Evolutionary conservation across 805 yeast species (phyloP).

Genomic region (Candida xiaguanensis): DNA sequence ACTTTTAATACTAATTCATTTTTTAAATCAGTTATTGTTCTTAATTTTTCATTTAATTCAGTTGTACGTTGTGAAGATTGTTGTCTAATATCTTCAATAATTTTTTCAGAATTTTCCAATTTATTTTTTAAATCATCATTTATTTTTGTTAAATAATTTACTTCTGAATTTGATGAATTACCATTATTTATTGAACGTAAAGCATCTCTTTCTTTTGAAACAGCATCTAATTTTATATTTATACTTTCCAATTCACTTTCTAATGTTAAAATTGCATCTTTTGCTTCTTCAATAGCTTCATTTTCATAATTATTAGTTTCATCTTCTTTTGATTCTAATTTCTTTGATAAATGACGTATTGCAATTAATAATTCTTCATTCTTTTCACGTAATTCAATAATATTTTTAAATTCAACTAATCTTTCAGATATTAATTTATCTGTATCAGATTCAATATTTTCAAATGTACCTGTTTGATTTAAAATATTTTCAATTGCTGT

Average conservation of each 20-base stretch:
- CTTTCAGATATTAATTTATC: slow-evolving; percentile 69
- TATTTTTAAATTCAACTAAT: slow-evolving; percentile 63
- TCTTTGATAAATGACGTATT: slow-evolving; percentile 67
- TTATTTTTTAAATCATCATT: slow-evolving; percentile 30
- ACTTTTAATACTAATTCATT: slow-evolving; percentile 47
- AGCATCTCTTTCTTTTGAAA: slow-evolving; percentile 67
- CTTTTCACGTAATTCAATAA: slow-evolving; percentile 66
- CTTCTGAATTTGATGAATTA: slow-evolving; percentile 13
- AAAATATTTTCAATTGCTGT: slow-evolving; percentile 58
- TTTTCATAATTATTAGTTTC: slow-evolving; percentile 41
- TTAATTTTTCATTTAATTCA: slow-evolving; percentile 40
- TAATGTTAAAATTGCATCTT: slow-evolving; percentile 60
- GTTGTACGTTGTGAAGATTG: slow-evolving; percentile 44
- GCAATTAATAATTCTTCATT: slow-evolving; percentile 70
- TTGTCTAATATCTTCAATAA: slow-evolving; percentile 26
- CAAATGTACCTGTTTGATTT: slow-evolving; percentile 29
- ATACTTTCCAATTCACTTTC: slow-evolving; percentile 55
- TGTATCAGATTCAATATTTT: slow-evolving; percentile 54
- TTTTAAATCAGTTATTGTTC: slow-evolving; percentile 20
- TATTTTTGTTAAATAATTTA: slow-evolving; percentile 21
- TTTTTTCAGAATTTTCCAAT: slow-evolving; percentile 35
- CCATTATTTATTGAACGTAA: slow-evolving; percentile 31
- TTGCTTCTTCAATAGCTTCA: slow-evolving; percentile 57
- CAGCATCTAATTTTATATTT: slow-evolving; percentile 49
- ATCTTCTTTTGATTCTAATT: slow-evolving; percentile 62